Evolutionary conservation across 306 rosid genomes (phyloP).

Genomic region (Quercus alba): DNA sequence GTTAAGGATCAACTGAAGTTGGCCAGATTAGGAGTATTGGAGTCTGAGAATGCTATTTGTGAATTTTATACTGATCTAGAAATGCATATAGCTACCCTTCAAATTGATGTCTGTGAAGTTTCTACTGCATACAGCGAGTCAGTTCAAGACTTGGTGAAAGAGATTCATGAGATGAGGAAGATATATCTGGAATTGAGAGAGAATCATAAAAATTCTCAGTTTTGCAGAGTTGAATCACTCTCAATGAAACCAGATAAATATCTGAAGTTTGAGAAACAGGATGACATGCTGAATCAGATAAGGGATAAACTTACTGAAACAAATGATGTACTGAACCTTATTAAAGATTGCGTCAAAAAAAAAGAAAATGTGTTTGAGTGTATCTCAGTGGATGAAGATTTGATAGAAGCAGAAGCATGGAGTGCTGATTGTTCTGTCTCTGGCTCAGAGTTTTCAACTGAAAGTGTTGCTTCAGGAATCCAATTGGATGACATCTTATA

Average conservation of each 20-base stretch:
- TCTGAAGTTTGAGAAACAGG: constrained; percentile 30
- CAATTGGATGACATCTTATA: constrained; percentile 17
- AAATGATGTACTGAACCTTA: constrained; percentile 46
- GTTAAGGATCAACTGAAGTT: constrained; percentile 37
- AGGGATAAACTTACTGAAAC: constrained; percentile 40
- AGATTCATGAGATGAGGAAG: constrained; percentile 45
- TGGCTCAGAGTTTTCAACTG: constrained; percentile 51
- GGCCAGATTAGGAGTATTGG: constrained; percentile 38
- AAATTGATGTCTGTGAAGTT: constrained; percentile 29
- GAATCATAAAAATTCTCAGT: constrained; percentile 26
- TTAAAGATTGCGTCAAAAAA: constrained; percentile 39
- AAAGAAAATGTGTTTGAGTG: constrained; percentile 27
- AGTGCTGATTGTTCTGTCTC: constrained; percentile 60
- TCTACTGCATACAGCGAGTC: constrained; percentile 39
- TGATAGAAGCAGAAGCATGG: constrained; percentile 47
- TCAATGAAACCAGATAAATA: constrained; percentile 22
- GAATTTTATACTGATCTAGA: constrained; percentile 39
- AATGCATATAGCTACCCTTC: constrained; percentile 30
- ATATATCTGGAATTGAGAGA: constrained; percentile 40
- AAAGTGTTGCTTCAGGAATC: constrained; percentile 41
- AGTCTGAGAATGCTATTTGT: constrained; percentile 41
- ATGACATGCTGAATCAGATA: constrained; percentile 42
- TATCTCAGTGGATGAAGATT: constrained; percentile 27
- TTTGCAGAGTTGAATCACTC: constrained; percentile 19
- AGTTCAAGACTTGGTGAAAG: constrained; percentile 40